Conservation (phyloP, 1,284 basidiomycete species). For the Pseudozyma tsukubaensis region DNA sequence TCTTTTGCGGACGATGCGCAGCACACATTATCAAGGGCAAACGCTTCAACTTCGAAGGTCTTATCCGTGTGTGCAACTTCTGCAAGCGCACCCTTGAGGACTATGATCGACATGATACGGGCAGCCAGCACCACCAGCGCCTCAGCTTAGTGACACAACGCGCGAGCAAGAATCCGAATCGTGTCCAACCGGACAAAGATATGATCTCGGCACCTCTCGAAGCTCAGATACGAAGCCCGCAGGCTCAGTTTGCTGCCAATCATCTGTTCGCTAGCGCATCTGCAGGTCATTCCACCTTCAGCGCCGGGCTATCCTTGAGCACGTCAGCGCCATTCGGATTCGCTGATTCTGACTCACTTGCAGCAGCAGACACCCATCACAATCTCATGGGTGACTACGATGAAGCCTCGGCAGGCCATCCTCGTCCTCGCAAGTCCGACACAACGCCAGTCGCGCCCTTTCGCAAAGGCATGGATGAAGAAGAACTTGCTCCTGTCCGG, state of each 20-base stretch:
- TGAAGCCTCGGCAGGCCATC: neutral
- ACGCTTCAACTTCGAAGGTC: constrained; percentile 91
- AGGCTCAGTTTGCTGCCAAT: constrained; percentile 63
- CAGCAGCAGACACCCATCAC: constrained; percentile 10
- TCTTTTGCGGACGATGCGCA: constrained; percentile 75
- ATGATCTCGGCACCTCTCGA: constrained; percentile 69
- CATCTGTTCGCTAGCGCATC: constrained; percentile 56
- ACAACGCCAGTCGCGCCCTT: constrained; percentile 52
- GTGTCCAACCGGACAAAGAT: constrained; percentile 47
- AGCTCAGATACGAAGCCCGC: constrained; percentile 61
- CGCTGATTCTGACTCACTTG: constrained; percentile 11
- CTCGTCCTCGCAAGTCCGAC: constrained; percentile 26
- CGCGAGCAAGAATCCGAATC: constrained; percentile 42
- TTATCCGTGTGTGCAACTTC: constrained; percentile 91
- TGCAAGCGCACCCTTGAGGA: constrained; percentile 90
- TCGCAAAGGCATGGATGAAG: constrained; percentile 57
- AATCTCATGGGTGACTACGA: neutral
- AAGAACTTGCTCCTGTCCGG: constrained; percentile 34
- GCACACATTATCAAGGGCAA: constrained; percentile 96
- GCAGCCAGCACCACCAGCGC: constrained; percentile 29
- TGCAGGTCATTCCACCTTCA: constrained; percentile 28
- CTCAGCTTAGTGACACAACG: constrained; percentile 26
- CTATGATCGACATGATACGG: constrained; percentile 67
- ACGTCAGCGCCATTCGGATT: constrained; percentile 22
- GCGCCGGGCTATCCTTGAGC: constrained; percentile 19